Conservation (phyloP, 2,329 filamentous ascomycete genomes). For the Fusarium zealandicum region DNA sequence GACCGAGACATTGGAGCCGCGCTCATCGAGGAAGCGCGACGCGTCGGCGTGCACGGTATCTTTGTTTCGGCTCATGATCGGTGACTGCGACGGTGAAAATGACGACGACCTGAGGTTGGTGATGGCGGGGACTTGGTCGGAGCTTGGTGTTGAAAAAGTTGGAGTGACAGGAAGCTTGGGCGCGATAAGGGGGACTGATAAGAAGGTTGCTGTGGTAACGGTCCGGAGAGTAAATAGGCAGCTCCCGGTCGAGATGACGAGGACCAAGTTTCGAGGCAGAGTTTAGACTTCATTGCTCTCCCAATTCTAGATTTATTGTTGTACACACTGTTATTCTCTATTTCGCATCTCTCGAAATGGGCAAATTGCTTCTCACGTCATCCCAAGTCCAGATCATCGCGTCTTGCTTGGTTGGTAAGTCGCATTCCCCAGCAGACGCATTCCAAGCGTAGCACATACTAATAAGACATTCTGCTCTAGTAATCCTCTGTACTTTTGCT, state of each 20-base stretch:
- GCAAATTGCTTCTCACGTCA: constrained; percentile 67
- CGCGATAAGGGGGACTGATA: constrained; percentile 44
- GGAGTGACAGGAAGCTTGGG: constrained; percentile 15
- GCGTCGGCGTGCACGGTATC: constrained; percentile 79
- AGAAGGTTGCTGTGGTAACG: constrained; percentile 56
- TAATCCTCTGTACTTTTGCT: constrained; percentile 78
- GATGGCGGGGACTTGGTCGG: constrained; percentile 17
- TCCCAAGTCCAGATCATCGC: constrained; percentile 74
- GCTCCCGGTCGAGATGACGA: constrained; percentile 25
- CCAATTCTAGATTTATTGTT: neutral
- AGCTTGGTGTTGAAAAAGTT: constrained; percentile 34
- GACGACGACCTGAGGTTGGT: constrained; percentile 15
- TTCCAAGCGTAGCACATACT: constrained; percentile 23
- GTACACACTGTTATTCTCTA: neutral
- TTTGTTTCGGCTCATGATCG: constrained; percentile 50
- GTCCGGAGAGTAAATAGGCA: constrained; percentile 28
- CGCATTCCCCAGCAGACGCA: constrained; percentile 18
- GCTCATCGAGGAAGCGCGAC: constrained; percentile 84
- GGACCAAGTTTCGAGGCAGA: constrained; percentile 8
- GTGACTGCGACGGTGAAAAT: constrained; percentile 7
- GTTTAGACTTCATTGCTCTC: neutral
- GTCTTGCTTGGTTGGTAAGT: constrained; percentile 68
- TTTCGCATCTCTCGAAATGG: constrained; percentile 36
- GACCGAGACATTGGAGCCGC: constrained; percentile 77
- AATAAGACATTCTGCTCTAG: constrained; percentile 47